Evolutionary conservation across 2,329 filamentous ascomycete species (phyloP), one percentile per base, ranked within the genome.

Genomic region (Fusarium sp.): DNA sequence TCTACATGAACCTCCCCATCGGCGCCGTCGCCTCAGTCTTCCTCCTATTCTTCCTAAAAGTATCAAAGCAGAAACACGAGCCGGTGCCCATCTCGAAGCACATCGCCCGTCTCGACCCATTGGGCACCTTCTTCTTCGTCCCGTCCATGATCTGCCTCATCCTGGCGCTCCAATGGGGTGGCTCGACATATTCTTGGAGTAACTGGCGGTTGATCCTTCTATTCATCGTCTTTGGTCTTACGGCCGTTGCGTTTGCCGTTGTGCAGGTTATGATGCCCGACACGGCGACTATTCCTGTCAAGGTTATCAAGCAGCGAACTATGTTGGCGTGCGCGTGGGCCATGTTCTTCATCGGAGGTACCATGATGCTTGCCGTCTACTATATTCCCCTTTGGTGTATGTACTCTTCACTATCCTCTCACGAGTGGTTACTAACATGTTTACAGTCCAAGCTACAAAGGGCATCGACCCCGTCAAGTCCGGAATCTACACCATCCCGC

Each of bases 151-250:
- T 89, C 13, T 87, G 83, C 66, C 84, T 90, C 36, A 77, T 91
- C 3, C 79, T 91, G 5, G 88, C 88, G 1, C 79, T 91, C 33
- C 86, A 90, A 72, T 90, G 87, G 88, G 87, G 87, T 56, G 87
- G 87, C 4, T 81, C 82, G 2, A 81, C 76, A 2, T 86, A 87
- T 69, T 66, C 79, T 0, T 89, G 87, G 87, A 78, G 75, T 38
- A 81, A 79, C 67, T 84, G 83, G 79, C 82, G 83, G 44, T 83
- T 88, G 58, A 83, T 89, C 53, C 70, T 84, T 7, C 79, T 89
- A n/a, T 81, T 89, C 8, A 79, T 83, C 44, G 68, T 87, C 9
- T 87, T 86, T 62, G 84, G 73, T 1, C 71, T 84, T 14, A 79
- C 83, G 2, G 79, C 81, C 10, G 61, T 82, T 33, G 80, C 79